Conservation (phyloP, 805 yeast species). For the Yamadazyma scolyti region DNA sequence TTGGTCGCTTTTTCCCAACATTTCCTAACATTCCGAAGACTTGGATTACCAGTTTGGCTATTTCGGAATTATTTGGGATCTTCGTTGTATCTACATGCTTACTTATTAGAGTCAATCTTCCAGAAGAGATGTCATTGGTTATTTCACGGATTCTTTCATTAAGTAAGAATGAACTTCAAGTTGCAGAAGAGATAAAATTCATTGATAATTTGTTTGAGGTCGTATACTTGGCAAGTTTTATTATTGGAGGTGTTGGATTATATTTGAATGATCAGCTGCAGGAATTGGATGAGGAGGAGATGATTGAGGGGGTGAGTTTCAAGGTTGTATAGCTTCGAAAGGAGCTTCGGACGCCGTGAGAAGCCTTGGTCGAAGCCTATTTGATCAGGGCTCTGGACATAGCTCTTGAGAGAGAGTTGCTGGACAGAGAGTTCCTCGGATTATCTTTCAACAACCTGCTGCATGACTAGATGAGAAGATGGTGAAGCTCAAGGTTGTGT, state of each 20-base stretch:
- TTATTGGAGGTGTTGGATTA: slow-evolving; percentile 3
- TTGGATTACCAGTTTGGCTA: slow-evolving; percentile 36
- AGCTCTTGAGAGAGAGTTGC: no score
- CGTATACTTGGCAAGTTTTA: slow-evolving; percentile 35
- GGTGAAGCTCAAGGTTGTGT: no score
- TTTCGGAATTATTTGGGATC: slow-evolving; percentile 46
- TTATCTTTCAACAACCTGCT: no score
- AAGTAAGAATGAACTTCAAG: slow-evolving; percentile 16
- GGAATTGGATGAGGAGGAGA: slow-evolving; percentile 33
- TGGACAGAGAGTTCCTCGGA: no score
- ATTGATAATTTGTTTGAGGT: slow-evolving; percentile 52
- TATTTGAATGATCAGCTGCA: slow-evolving; percentile 5
- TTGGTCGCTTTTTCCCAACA: slow-evolving; percentile 30
- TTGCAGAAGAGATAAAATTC: slow-evolving; percentile 37
- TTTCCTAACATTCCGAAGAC: slow-evolving; percentile 14
- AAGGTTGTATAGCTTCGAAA: slow-evolving; percentile 9
- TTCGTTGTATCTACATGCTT: slow-evolving; percentile 51
- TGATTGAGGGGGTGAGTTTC: slow-evolving; percentile 20
- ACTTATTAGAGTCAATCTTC: slow-evolving; percentile 46
- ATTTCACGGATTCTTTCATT: slow-evolving; percentile 36
- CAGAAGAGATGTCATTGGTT: slow-evolving; percentile 40
- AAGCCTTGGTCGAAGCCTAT: no score
- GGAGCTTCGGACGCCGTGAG: no score
- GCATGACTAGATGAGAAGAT: no score
- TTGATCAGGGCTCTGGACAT: no score